A percentile compares a stretch with the other conserved stretches of the same genome.
phyloP scores from a whole-genome alignment of 2,329 filamentous ascomycete species.

The Pleoardoris graminearum region DNA sequence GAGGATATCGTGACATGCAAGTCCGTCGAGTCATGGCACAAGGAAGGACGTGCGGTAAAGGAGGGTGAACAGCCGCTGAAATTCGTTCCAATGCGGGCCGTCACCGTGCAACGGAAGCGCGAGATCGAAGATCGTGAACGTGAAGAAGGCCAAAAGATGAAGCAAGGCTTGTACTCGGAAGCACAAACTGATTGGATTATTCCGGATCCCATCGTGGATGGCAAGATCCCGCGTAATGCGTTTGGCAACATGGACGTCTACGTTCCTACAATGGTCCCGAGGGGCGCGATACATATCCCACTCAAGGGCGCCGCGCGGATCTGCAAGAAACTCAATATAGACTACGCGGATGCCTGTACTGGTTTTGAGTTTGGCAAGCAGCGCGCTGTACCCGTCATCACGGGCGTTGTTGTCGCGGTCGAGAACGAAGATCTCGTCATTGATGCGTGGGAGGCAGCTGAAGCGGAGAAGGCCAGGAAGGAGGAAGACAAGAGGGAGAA shows the following conservation, averaged over 20 bases:
- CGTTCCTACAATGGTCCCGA: conserved; percentile 87
- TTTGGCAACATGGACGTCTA: conserved; percentile 98
- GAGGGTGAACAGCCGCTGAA: conserved; percentile 77
- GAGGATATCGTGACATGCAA: conserved; percentile 83
- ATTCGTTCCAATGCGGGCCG: conserved; percentile 84
- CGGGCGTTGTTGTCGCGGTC: conserved; percentile 83
- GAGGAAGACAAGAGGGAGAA: conserved; percentile 83
- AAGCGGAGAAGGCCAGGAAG: conserved; percentile 73
- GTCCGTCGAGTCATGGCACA: conserved; percentile 95
- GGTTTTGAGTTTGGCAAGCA: conserved; percentile 96
- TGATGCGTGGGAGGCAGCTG: conserved; percentile 72
- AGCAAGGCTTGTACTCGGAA: conserved; percentile 81
- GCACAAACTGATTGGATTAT: conserved; percentile 97
- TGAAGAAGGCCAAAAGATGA: conserved; percentile 75
- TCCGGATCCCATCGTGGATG: conserved; percentile 79
- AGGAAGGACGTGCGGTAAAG: conserved; percentile 81
- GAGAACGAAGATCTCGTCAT: conserved; percentile 76
- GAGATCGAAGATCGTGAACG: conserved; percentile 87
- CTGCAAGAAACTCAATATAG: conserved; percentile 81
- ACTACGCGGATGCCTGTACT: conserved; percentile 91
- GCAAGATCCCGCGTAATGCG: conserved; percentile 87
- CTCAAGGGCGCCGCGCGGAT: conserved; percentile 75
- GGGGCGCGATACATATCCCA: conserved; percentile 81
- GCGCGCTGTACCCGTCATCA: conserved; percentile 89
- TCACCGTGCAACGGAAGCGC: conserved; percentile 82